These are phyloP conservation scores for Aspergillus alliaceus DNA, from an alignment of 2,329 filamentous ascomycete genomes.

Conservation along the genomic window DNA sequence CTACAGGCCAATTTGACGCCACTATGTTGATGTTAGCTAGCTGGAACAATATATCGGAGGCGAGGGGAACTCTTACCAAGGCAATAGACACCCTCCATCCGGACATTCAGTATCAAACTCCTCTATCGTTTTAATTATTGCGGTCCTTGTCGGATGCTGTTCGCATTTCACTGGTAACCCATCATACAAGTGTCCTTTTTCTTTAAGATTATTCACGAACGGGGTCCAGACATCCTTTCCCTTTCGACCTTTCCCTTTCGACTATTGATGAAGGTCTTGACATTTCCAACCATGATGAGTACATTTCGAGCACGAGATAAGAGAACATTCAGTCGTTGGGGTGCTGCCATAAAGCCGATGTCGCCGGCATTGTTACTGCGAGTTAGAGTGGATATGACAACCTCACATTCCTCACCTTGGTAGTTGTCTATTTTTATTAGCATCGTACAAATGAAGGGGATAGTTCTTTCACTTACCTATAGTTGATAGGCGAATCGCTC, in stretches of 20 bases:
- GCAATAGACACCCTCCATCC: slow-evolving; percentile 67
- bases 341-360: slow-evolving; percentile 69
- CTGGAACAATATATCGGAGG: not conserved
- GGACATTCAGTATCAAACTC: slow-evolving; percentile 65
- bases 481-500: slow-evolving; percentile 62
- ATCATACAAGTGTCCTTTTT: slow-evolving; percentile 54
- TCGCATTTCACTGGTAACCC: slow-evolving; percentile 63
- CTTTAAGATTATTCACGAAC: slow-evolving; percentile 58
- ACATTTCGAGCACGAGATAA: slow-evolving; percentile 65
- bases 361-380: slow-evolving; percentile 64
- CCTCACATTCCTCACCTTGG: slow-evolving; percentile 74
- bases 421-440: slow-evolving; percentile 71
- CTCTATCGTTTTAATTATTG: slow-evolving; percentile 48
- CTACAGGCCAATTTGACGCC: slow-evolving; percentile 55
- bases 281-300: slow-evolving; percentile 70
- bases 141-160: slow-evolving; percentile 54
- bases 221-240: slow-evolving; percentile 58
- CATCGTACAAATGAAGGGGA: not conserved
- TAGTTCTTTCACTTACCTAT: slow-evolving; percentile 55
- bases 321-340: slow-evolving; percentile 69
- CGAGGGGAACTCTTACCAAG: slow-evolving; percentile 53
- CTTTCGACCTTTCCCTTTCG: slow-evolving; percentile 57
- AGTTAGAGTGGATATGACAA: slow-evolving; percentile 68
- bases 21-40: slow-evolving; percentile 26
- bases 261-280: slow-evolving; percentile 63